Evolutionary conservation across 305 asterid genomes (phyloP), one percentile per base, ranked within the genome.

Genomic region (Ilex paraguariensis): DNA sequence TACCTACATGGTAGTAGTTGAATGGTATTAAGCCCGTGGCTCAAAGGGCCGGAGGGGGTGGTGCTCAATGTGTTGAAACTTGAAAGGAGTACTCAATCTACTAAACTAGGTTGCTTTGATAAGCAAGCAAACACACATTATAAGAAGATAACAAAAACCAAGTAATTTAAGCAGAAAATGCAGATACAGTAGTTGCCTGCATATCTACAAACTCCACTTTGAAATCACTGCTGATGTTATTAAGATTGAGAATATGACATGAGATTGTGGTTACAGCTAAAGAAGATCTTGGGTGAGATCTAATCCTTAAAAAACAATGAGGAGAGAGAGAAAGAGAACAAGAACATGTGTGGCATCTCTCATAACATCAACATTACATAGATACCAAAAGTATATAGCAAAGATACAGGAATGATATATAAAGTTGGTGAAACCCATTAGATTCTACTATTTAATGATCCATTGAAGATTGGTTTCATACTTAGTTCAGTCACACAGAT

Each of bases 251-350:
- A 70, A 57, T 71, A 66, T 61, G 81, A 79, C 70, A 69, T 49
- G 73, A 62, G 73, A 66, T 62, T 49, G 44, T 79, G 42, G 56
- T 76, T 77, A 70, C 84, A 82, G 77, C 81, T 79, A 70, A 66
- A 73, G 75, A 86, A 79, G 77, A 88, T 86, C 90, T 86, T 82
- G 72, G 81, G 80, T 73, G 77, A 71, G 84, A 86, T 86, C 82
- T 70, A 70, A 36, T 73, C 72, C 54, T 61, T 45, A 44, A 56
- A 49, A 65, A 69, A 65, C 56, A 52, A 66, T 60, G 31, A 71
- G 59, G 46, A 13, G 63, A 58, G 57, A 50, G 21, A 59, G 55
- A 21, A 62, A 28, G 30, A 53, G 32, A 51, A 40, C 53, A 13
- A 32, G 60, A 45, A 36, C 40, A 58, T 39, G 28, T 54, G 63